Evolutionary conservation across 805 yeast species (phyloP), one percentile per base, ranked within the genome.

Genomic region (Kodamaea hsintzibuensis): DNA sequence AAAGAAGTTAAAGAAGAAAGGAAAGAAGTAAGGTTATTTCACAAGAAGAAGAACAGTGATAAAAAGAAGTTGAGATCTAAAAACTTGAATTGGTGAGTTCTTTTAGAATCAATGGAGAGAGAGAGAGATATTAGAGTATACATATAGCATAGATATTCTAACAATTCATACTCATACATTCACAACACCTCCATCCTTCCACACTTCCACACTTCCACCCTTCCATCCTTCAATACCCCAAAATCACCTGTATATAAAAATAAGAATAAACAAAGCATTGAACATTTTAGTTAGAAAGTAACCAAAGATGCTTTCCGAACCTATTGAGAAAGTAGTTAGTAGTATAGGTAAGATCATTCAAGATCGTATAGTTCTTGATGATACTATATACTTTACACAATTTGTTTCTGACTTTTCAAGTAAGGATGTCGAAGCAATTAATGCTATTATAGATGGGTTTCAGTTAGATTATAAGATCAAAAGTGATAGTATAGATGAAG

Each of bases 41-140:
- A 68, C 42, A 76, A 76, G 61, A 74, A 71, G 65, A 63, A 64
- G 45, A 66, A 62, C 14, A 66, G 76, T 49, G 79, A 76, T 19
- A 76, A 73, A 62, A 73, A 72, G 60, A 70, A 66, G 57, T 51
- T 57, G 22, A 55, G 80, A 40, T 67, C 73, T 5, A 71, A 68
- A 62, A 68, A 65, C 35, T 68, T 76, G 52, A 77, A 74, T 49
- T 37, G 62, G 17, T 63, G 40, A 51, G 35, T 3, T 16, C n/a
- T n/a, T n/a, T n/a, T n/a, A n/a, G n/a, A n/a, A n/a, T n/a, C n/a
- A n/a, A n/a, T n/a, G n/a, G n/a, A n/a, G n/a, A n/a, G n/a, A n/a
- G n/a, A n/a, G n/a, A n/a, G n/a, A n/a, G n/a, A n/a, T n/a, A n/a
- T n/a, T n/a, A n/a, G n/a, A n/a, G n/a, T n/a, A n/a, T n/a, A n/a